Evolutionary conservation across 2,329 filamentous ascomycete species (phyloP).

Genomic region (Botrytis galanthina): DNA sequence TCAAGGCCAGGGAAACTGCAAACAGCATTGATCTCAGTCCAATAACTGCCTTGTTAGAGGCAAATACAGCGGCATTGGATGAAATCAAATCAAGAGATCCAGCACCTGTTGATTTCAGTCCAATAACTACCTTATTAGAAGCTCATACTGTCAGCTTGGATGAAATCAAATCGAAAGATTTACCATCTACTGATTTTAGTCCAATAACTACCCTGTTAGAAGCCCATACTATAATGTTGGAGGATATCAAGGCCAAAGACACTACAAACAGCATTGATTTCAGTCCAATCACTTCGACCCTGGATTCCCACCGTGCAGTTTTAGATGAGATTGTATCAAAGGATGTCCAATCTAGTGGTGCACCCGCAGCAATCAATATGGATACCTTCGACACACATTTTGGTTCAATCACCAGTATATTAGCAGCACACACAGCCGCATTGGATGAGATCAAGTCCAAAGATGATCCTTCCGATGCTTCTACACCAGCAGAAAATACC

Average conservation of each 20-base stretch:
- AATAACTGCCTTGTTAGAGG: too few species aligned
- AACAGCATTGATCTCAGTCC: too few species aligned
- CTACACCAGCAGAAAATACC: not conserved
- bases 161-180: not conserved
- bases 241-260: slow-evolving; percentile 24
- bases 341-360: not conserved
- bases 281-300: slow-evolving; percentile 4
- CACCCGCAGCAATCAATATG: not conserved
- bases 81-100: not conserved
- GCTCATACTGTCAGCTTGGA: not conserved
- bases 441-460: slow-evolving; percentile 28
- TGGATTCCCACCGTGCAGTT: slow-evolving; percentile 14
- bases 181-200: not conserved
- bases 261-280: not conserved
- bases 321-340: slow-evolving; percentile 23
- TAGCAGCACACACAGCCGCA: slow-evolving; percentile 23
- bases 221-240: slow-evolving; percentile 22
- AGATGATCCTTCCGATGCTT: slow-evolving; percentile 2
- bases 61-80: too few species aligned
- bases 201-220: slow-evolving; percentile 21
- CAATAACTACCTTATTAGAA: not conserved
- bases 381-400: slow-evolving; percentile 21
- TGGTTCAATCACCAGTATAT: slow-evolving; percentile 17
- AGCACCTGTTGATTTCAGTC: not conserved
- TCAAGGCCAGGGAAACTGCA: too few species aligned